These are phyloP conservation scores for Russula compacta DNA, from an alignment of 768 basidiomycete species.

Conservation along the genomic window DNA sequence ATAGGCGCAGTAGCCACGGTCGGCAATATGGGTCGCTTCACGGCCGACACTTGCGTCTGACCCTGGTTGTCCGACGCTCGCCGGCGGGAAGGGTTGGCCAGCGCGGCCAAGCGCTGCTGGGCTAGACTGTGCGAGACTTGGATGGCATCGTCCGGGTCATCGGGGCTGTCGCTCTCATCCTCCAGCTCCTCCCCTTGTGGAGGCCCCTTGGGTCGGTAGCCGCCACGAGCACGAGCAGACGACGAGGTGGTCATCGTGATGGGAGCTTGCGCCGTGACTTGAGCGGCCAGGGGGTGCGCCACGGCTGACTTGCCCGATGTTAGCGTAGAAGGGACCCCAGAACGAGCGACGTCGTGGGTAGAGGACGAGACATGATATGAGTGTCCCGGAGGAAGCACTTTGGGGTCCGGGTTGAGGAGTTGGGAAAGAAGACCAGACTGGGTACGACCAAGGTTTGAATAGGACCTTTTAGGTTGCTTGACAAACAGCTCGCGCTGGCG, in stretches of 20 bases:
- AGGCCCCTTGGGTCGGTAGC: conserved; percentile 56
- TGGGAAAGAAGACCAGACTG: conserved; percentile 54
- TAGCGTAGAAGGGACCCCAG: conserved; percentile 25
- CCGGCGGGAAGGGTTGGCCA: conserved; percentile 37
- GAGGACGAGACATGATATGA: conserved; percentile 47
- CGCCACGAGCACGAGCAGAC: conserved; percentile 23
- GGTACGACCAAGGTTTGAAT: conserved; percentile 46
- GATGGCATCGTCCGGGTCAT: conserved; percentile 42
- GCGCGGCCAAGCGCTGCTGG: conserved; percentile 52
- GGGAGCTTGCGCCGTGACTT: conserved; percentile 33
- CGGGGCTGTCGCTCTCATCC: conserved; percentile 45
- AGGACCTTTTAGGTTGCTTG: conserved; percentile 60
- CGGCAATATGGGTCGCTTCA: conserved; percentile 25
- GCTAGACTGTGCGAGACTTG: conserved; percentile 60
- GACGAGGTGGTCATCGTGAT: not conserved
- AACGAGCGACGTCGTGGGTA: conserved; percentile 40
- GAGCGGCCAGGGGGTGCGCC: conserved; percentile 49
- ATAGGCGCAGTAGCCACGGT: conserved; percentile 42
- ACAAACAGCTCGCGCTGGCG: conserved; percentile 63
- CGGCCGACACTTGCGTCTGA: conserved; percentile 4
- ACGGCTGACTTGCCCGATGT: conserved; percentile 47
- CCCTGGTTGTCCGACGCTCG: conserved; percentile 30
- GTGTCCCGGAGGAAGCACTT: conserved; percentile 48
- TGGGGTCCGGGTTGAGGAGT: conserved; percentile 64
- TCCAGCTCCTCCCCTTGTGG: conserved; percentile 62